Base-by-base conservation (phyloP, 371 early-diverging fungal species). In the Mucor mucedo region DNA sequence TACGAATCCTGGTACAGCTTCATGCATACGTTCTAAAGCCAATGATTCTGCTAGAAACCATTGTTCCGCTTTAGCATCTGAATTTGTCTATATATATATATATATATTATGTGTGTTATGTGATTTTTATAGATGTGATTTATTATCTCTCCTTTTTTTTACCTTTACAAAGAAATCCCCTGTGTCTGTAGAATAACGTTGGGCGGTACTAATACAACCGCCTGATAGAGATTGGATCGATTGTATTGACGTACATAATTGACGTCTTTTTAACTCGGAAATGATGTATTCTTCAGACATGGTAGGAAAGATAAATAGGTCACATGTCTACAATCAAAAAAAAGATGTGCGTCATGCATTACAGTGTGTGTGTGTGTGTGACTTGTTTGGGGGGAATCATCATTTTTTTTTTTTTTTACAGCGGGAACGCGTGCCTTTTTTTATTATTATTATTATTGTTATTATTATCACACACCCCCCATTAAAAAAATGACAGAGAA, bases 111-210 rank as follows among this genome's bases (percentile, higher is more conserved):
- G n/a, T n/a, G n/a, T n/a, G n/a, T n/a, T n/a, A n/a, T n/a, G n/a
- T n/a, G n/a, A n/a, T n/a, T n/a, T n/a, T n/a, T n/a, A n/a, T n/a
- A n/a, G n/a, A n/a, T n/a, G n/a, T n/a, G 21, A 2, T 21, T 13
- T 33, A 4, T n/a, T n/a, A 16, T 10, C 30, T 21, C 4, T 39
- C 11, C 11, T 6, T 29, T 16, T 49, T 30, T 52, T 21, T 56
- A 68, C 69, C 52, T 63, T 68, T 14, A 68, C 48, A 38, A 68
- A 68, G 39, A 48, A 62, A 29, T 69, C 60, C 7, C 69, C 64
- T 7, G 55, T 59, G 39, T 69, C 69, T 35, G 69, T 68, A 2
- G 52, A 16, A 55, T 60, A 69, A 21, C 55, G 33, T 5, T 52
- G 38, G 28, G 64, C 64, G 48, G 63, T 29, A 28, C 60, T 69